Conservation (phyloP, 352 stramenopile species). For the Achlya hypogyna region DNA sequence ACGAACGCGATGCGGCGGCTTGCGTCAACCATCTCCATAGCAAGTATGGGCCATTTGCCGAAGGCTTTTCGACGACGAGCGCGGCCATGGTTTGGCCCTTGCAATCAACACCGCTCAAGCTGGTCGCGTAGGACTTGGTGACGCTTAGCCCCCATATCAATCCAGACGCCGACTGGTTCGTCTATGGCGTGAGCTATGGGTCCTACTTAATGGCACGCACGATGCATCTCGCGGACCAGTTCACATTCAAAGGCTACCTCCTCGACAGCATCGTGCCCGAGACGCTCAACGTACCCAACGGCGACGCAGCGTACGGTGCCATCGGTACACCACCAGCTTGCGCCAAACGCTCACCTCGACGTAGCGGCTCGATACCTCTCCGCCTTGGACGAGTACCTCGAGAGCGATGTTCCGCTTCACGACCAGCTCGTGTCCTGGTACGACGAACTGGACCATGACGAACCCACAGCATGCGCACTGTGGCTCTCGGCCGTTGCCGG, state of each 20-base stretch:
- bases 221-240: slow-evolving; percentile 21
- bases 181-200: slow-evolving; percentile 26
- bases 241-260: slow-evolving; percentile 23
- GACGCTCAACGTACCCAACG: slow-evolving; percentile 28
- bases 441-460: neutral
- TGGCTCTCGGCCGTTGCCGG: neutral
- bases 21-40: slow-evolving; percentile 26
- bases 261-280: slow-evolving; percentile 22
- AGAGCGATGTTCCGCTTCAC: neutral
- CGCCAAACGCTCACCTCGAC: neutral
- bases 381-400: neutral
- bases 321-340: neutral
- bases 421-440: neutral
- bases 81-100: slow-evolving; percentile 15
- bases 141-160: neutral
- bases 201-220: slow-evolving; percentile 21
- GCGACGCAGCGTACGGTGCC: neutral
- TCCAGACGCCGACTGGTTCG: slow-evolving; percentile 8
- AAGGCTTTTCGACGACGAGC: slow-evolving; percentile 34
- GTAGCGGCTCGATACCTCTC: neutral
- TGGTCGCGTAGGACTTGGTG: slow-evolving; percentile 26
- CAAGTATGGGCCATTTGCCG: slow-evolving; percentile 20
- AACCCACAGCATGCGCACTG: neutral
- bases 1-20: slow-evolving; percentile 23
- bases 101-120: neutral